Evolutionary conservation across 2,329 filamentous ascomycete species (phyloP), one percentile per base, ranked within the genome.

Genomic region (Xylaria sp.): DNA sequence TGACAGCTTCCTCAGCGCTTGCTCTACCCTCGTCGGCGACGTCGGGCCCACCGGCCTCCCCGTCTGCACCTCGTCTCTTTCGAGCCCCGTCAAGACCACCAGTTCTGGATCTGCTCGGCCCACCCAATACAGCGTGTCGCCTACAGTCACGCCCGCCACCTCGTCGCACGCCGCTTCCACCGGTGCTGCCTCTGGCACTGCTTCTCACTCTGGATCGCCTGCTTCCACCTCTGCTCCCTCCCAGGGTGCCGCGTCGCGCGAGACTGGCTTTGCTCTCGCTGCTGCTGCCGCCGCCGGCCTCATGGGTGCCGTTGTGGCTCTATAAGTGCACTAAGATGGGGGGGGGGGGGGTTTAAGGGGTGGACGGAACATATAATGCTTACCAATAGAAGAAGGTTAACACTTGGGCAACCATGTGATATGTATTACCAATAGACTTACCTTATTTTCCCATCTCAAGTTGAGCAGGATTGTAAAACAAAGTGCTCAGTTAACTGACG

Each of bases 251-350:
- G 74, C 70, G 12, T 46, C 72, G 9, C 72, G 69, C 32, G 69
- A 74, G 69, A 73, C 69, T 0, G 66, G 72, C 23, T 60, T 72
- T 45, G 57, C 72, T 15, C 45, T 69, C 30, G 70, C 60, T 32
- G 70, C 67, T 10, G 57, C 52, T 12, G 66, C 50, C 20, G 72
- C 72, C 30, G 75, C 66, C 13, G 69, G 68, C 2, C 56, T 75
- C 41, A 48, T 74, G 52, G 74, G 66, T 12, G 70, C 65, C 32
- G 62, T 76, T 58, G 70, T 68, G 41, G 66, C 63, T 25, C 58
- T 75, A 36, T 74, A 69, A 70, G 32, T 10, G 41, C 18, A 13
- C 10, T 23, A n/a, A 50, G 25, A 28, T 13, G 7, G n/a, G 12
- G 39, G 46, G 25, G 20, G 9, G 7, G n/a, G 12, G 39, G 46